A percentile compares a stretch with the other conserved stretches of the same genome.
Evolutionary conservation across 2,329 filamentous ascomycete species (phyloP).

Genomic region (Penicillium occitanis): DNA sequence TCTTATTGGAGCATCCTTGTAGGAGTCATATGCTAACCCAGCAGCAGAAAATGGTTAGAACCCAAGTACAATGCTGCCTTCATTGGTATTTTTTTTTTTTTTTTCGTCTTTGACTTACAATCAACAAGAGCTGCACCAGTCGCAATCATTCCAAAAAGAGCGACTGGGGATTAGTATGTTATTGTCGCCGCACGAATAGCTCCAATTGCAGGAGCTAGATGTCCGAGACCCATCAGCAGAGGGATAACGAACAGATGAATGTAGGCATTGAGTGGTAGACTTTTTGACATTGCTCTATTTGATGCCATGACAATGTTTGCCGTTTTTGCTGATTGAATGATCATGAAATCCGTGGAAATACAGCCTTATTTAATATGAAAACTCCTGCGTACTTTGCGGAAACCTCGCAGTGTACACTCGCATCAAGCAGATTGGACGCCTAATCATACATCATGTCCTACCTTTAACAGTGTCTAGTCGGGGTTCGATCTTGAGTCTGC

Average conservation of each 20-base stretch:
- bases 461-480: background rate
- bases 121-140: background rate
- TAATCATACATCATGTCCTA: background rate
- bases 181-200: background rate
- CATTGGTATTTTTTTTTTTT: background rate
- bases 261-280: background rate
- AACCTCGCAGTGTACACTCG: background rate
- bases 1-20: background rate
- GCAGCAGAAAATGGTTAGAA: background rate
- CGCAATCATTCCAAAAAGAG: slow-evolving; percentile 1
- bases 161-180: background rate
- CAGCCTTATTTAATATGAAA: background rate
- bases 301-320: background rate
- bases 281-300: background rate
- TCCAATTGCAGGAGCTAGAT: slow-evolving; percentile 3
- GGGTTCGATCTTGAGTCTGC: background rate
- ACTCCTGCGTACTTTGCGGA: background rate
- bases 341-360: background rate
- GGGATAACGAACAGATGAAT: background rate
- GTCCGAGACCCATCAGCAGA: background rate
- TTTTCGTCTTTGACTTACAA: background rate
- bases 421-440: background rate
- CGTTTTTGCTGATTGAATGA: background rate
- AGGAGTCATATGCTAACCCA: background rate
- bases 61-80: background rate